Base-by-base conservation (phyloP, 1,139 yeast genomes). In the Yamadazyma pseudoaaseri region DNA sequence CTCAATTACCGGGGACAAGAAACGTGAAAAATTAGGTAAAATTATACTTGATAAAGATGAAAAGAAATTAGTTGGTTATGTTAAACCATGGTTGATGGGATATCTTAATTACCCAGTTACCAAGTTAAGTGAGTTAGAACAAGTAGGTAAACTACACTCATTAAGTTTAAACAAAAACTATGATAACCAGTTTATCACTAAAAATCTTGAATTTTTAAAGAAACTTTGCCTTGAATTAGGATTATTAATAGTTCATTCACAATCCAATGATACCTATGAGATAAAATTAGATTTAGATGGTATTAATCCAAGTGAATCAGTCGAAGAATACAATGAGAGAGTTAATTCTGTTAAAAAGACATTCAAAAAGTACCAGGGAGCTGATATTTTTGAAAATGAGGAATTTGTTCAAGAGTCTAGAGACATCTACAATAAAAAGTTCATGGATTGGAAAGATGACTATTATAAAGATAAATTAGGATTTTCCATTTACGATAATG, bases 401-500 rank as follows among this genome's bases (percentile, higher is more conserved):
- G 83, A 79, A 20, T 73, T 76, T 31, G 68, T 81, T 45, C 74
- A 76, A 31, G 78, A 76, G 39, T 60, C 86, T 35, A 80, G 80
- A 42, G 73, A 73, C 37, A 61, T 86, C 25, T 86, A 89, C 55
- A 76, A 81, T 47, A 70, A 73, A 30, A 86, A 87, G 56, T 90
- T 90, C 52, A 71, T 77, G 41, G 58, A 65, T 30, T 92, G 97
- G 96, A 90, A 89, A 58, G 81, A 82, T 49, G 62, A 70, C 17
- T 94, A 94, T 55, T 94, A 94, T 59, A 72, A 77, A 47, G 77
- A 77, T 15, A 94, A 94, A 56, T 70, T 94, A 42, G 77, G 77
- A 8, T 86, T 86, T 45, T 74, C 84, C 12, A 66, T 76, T 31
- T 49, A 70, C 26, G 71, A 79, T 35, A 78, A 73, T 20, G 82